Evolutionary conservation across 2,329 filamentous ascomycete species (phyloP).

Genomic region (Ceratocystis cacaofunesta): DNA sequence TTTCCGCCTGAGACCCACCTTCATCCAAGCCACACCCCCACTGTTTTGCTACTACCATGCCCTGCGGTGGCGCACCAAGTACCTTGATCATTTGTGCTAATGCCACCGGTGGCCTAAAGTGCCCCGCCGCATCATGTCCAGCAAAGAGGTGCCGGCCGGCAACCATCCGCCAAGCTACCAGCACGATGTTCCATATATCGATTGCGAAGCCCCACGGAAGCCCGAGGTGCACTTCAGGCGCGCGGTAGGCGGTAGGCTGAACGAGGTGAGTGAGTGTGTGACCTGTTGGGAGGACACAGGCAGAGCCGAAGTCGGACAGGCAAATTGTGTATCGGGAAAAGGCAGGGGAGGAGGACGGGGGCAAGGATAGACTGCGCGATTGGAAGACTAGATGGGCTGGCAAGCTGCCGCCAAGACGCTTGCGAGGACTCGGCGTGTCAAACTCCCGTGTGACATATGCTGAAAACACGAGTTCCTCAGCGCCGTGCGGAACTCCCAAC

Average conservation of each 20-base stretch:
- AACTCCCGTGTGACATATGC: neutral
- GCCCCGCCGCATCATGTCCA: neutral
- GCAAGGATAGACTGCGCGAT: neutral
- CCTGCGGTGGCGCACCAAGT: neutral
- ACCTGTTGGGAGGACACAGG: neutral
- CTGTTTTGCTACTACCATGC: neutral
- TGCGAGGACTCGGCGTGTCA: neutral
- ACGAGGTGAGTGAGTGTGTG: slow-evolving; percentile 15
- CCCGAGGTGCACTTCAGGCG: slow-evolving; percentile 27
- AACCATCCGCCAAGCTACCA: slow-evolving; percentile 22
- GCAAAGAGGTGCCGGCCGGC: neutral
- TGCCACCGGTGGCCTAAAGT: neutral
- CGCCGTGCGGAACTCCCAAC: neutral
- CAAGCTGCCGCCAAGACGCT: neutral
- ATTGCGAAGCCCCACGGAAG: slow-evolving; percentile 25
- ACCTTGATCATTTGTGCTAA: neutral
- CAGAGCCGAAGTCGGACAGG: neutral
- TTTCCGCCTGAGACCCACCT: no score
- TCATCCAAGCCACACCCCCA: neutral
- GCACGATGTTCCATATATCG: slow-evolving; percentile 26
- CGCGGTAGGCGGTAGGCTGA: slow-evolving; percentile 24
- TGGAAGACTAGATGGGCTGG: neutral
- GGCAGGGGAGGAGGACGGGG: neutral
- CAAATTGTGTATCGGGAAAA: neutral
- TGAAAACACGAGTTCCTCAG: neutral